A percentile compares a stretch with the other conserved stretches of the same genome.
These are phyloP conservation scores for Helianthus annuus DNA, from an alignment of 129 eudicot genomes.

Conservation along the genomic window HanXRQr2.0-SUNRISE NC_035449.2:9748641-9749140, in stretches of 20 bases:
- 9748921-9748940: not conserved
- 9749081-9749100: slow-evolving; percentile 1
- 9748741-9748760: too few species aligned
- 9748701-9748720: too few species aligned
- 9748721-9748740: too few species aligned
- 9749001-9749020: slow-evolving; percentile 1
- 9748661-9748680: too few species aligned
- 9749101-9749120: not conserved
- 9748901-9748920: slow-evolving; percentile 1
- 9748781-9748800: too few species aligned
- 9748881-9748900: not conserved
- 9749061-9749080: not conserved
- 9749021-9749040: slow-evolving; percentile 10
- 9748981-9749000: not conserved
- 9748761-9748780: too few species aligned
- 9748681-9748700: too few species aligned
- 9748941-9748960: not conserved
- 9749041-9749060: slow-evolving; percentile 3
- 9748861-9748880: not conserved
- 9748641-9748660: too few species aligned
- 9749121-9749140: not conserved
- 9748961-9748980: slow-evolving; percentile 3
- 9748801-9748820: slow-evolving; percentile 4
- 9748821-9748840: slow-evolving; percentile 8
- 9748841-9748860: not conserved